Evolutionary conservation across 495 filamentous ascomycete species (phyloP), one percentile per base, ranked within the genome.

Genomic region (Hyaloscypha variabilis): DNA sequence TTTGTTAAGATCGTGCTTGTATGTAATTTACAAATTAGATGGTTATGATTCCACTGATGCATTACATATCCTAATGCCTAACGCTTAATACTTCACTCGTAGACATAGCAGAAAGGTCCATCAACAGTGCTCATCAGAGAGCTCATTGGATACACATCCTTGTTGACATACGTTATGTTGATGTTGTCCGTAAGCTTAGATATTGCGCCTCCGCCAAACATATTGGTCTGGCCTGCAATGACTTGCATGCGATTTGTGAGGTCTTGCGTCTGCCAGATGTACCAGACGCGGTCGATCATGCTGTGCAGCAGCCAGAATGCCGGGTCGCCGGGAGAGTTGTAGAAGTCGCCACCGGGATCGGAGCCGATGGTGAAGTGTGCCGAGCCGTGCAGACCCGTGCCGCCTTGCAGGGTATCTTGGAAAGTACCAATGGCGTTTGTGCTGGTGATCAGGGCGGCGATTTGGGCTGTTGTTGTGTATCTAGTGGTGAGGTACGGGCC

Each of bases 281-380:
- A 39, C 60, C 65, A 70, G 4, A 62, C 17, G 2, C 68, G 60
- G 62, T 70, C 68, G 52, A 70, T 58, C 31, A 56, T 34, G 3
- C n/a, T 64, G 31, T 70, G 68, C 11, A 62, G 61, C 14, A 88
- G 78, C 70, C 77, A 91, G 74, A 92, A 92, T 8, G 77, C 82
- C 4, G 89, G 88, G 65, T 92, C 89, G 8, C 85, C 84, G 2
- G 87, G 81, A 30, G 79, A 84, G 28, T 77, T 79, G 65, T 78
- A 89, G 50, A 85, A 72, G 73, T 90, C 88, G n/a, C 55, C 64
- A 23, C 66, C 66, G n/a, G 64, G 64, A 30, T 64, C 64, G 21
- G 58, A 62, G 28, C 68, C 65, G 24, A 62, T 61, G 6, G 61
- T 67, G 68, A 60, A 67, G 28, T 64, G 64, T 6, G 58, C 67